A percentile compares a stretch with the other conserved stretches of the same genome.
Evolutionary conservation across 371 early-diverging fungal species (phyloP).

Genomic region (Phascolomyces articulosus): DNA sequence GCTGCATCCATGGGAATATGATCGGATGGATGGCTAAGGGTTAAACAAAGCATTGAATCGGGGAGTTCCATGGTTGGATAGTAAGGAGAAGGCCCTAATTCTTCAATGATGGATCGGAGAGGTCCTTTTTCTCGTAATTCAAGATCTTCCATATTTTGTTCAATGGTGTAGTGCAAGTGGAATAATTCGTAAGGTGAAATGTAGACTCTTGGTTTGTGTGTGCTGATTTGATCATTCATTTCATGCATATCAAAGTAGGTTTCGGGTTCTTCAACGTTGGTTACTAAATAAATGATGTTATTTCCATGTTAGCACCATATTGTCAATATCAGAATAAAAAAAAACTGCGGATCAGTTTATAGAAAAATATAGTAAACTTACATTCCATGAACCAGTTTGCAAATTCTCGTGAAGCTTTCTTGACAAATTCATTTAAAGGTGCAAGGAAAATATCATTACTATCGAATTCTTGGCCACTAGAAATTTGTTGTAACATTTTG

Average conservation of each 20-base stretch:
- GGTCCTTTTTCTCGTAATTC: conserved; percentile 72
- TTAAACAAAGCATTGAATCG: conserved; percentile 70
- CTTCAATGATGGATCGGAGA: conserved; percentile 75
- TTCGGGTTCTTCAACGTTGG: conserved; percentile 85
- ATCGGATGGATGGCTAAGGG: conserved; percentile 72
- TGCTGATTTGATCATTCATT: conserved; percentile 82
- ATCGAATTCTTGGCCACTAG: conserved; percentile 75
- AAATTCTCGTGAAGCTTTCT: conserved; percentile 74
- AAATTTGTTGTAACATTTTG: conserved; percentile 92
- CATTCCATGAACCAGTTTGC: conserved; percentile 74
- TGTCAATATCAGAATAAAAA: neutral
- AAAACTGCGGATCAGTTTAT: too few species aligned
- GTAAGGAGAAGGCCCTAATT: conserved; percentile 81
- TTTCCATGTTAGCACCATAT: neutral
- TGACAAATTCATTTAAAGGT: conserved; percentile 83
- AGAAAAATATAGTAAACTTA: conserved; percentile 38
- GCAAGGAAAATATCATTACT: conserved; percentile 75
- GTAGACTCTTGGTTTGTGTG: conserved; percentile 87
- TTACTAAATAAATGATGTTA: conserved; percentile 48
- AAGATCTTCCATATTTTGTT: conserved; percentile 71
- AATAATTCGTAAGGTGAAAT: conserved; percentile 90
- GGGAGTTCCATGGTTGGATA: conserved; percentile 56
- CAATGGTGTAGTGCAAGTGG: conserved; percentile 81
- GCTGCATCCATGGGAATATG: conserved; percentile 65
- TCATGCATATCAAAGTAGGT: conserved; percentile 90